Evolutionary conservation across 2,329 filamentous ascomycete genomes (phyloP).

Genomic region (Zymoseptoria tritici): DNA sequence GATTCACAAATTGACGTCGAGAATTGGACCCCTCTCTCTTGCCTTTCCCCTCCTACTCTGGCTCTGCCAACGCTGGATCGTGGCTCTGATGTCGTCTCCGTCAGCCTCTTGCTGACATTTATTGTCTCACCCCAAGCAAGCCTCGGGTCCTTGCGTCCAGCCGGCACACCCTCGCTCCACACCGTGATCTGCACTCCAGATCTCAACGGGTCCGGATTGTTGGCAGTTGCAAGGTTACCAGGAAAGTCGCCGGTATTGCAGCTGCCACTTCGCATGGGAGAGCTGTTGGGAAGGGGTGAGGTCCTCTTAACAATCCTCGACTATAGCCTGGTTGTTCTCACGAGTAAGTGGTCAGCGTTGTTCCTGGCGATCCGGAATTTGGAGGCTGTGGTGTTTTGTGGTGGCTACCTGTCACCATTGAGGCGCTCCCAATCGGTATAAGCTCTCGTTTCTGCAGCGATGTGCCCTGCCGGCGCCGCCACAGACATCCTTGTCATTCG

Average conservation of each 20-base stretch:
- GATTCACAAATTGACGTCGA: not conserved
- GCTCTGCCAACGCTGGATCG: not conserved
- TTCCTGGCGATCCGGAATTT: constrained; percentile 12
- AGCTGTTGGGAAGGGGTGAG: not conserved
- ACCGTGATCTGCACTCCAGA: not conserved
- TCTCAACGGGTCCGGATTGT: not conserved
- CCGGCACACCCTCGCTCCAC: not conserved
- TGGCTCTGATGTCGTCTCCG: not conserved
- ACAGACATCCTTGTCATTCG: not conserved
- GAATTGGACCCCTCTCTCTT: not conserved
- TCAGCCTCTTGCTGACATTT: not conserved
- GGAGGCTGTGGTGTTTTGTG: not conserved
- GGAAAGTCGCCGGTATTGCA: not conserved
- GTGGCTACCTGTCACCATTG: not conserved
- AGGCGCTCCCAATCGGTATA: not conserved
- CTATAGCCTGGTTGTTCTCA: not conserved
- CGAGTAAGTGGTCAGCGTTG: not conserved
- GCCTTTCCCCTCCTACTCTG: too few relatives aligned
- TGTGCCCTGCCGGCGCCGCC: constrained; percentile 9
- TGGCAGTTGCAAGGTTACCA: not conserved
- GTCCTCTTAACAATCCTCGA: not conserved
- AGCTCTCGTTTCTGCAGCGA: constrained; percentile 5
- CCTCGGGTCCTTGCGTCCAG: not conserved
- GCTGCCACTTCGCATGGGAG: not conserved
- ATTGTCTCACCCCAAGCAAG: not conserved